A percentile compares a stretch with the other conserved stretches of the same genome.
These are phyloP conservation scores for Colletotrichum destructivum DNA, from an alignment of 2,329 filamentous ascomycete species.

Conservation along the genomic window DNA sequence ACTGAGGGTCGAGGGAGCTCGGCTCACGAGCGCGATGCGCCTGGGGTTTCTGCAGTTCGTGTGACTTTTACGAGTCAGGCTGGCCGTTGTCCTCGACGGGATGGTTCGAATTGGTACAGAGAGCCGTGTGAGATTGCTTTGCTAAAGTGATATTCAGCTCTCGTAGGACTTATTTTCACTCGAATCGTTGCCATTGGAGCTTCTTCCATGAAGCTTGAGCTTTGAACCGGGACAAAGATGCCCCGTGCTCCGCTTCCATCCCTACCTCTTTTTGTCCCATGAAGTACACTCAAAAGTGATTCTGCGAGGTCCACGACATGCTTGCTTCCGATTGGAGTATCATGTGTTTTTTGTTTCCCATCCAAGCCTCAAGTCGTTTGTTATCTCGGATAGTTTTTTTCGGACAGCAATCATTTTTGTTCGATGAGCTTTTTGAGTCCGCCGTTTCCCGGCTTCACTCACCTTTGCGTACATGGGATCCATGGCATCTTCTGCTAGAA, in stretches of 20 bases:
- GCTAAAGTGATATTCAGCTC: not conserved
- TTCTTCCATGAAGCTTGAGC: constrained; percentile 17
- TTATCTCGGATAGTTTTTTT: not conserved
- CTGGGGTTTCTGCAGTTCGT: not conserved
- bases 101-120: not conserved
- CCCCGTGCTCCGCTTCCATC: constrained; percentile 15
- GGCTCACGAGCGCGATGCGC: not conserved
- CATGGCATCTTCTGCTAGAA: too few relatives aligned
- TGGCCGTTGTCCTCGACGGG: not conserved
- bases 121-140: not conserved
- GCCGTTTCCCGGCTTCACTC: too few relatives aligned
- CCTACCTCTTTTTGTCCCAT: not conserved
- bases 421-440: not conserved
- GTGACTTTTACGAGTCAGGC: not conserved
- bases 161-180: not conserved
- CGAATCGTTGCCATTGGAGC: constrained; percentile 10
- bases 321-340: not conserved
- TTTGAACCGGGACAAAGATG: constrained; percentile 34
- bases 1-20: not conserved
- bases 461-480: too few relatives aligned
- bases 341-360: too few relatives aligned
- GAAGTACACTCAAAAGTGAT: not conserved
- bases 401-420: not conserved
- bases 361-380: too few relatives aligned
- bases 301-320: too few relatives aligned